phyloP scores from a whole-genome alignment of 768 basidiomycete genomes.

The Podaxis sp. region DNA sequence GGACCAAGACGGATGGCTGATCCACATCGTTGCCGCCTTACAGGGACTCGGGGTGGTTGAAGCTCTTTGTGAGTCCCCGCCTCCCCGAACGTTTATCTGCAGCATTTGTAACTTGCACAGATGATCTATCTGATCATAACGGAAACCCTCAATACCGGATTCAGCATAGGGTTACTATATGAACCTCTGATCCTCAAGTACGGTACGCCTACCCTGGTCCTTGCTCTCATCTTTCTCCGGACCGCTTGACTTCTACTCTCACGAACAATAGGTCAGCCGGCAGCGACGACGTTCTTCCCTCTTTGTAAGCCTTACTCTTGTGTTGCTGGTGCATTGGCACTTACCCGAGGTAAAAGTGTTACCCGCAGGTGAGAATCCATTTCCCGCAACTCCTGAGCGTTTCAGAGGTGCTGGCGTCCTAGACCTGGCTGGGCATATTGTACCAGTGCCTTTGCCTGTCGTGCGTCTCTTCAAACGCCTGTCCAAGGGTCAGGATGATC shows the following conservation, averaged over 20 bases:
- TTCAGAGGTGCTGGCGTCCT: too few relatives aligned
- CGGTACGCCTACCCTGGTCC: conserved; percentile 23
- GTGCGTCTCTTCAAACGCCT: too few relatives aligned
- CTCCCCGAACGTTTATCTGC: background rate
- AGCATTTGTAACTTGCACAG: conserved; percentile 15
- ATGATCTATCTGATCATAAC: conserved; percentile 33
- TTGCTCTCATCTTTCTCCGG: background rate
- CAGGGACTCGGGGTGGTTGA: conserved; percentile 35
- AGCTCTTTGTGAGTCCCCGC: conserved; percentile 27
- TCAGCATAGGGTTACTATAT: conserved; percentile 37
- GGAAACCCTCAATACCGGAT: conserved; percentile 36
- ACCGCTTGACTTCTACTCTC: background rate
- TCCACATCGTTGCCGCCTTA: background rate
- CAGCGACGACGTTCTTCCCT: conserved; percentile 27
- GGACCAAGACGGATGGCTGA: background rate
- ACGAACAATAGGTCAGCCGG: conserved; percentile 17
- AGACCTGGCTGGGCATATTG: too few relatives aligned
- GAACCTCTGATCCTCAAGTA: conserved; percentile 38
- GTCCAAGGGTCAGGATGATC: too few relatives aligned
- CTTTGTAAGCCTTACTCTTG: conserved; percentile 22
- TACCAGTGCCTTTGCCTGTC: too few relatives aligned
- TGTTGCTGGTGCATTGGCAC: background rate
- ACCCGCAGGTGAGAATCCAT: conserved; percentile 26
- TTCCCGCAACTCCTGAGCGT: too few relatives aligned
- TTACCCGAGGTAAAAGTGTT: conserved; percentile 24